A percentile compares a stretch with the other conserved stretches of the same genome.
These are phyloP conservation scores for Pseudonitzschia multiseries DNA, from an alignment of 108 stramenopile species.

Conservation along the genomic window DNA sequence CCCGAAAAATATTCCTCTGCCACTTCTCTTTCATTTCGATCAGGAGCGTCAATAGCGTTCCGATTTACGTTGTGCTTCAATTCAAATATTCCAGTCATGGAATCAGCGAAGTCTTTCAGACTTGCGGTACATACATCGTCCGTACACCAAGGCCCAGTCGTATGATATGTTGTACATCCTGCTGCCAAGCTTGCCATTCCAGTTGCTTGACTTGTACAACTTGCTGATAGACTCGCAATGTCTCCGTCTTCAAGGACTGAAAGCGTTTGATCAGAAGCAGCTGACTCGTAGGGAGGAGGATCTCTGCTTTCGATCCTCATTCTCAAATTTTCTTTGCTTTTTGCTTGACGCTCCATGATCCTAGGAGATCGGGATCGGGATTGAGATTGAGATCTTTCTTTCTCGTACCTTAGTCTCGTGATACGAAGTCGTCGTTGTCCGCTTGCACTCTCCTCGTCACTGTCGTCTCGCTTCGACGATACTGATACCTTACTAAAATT, in stretches of 20 bases:
- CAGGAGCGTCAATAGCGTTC: not conserved
- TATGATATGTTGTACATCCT: slow-evolving; percentile 17
- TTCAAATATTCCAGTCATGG: slow-evolving; percentile 44
- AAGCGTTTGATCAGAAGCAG: slow-evolving; percentile 15
- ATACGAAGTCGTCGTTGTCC: not conserved
- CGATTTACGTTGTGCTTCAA: slow-evolving; percentile 22
- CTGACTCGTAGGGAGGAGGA: not conserved
- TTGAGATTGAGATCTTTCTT: not conserved
- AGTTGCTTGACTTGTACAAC: slow-evolving; percentile 15
- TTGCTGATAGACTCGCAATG: slow-evolving; percentile 18
- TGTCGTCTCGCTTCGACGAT: not conserved
- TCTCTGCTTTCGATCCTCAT: not conserved
- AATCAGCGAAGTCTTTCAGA: slow-evolving; percentile 47
- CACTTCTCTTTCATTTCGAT: slow-evolving; percentile 8
- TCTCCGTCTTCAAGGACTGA: slow-evolving; percentile 33
- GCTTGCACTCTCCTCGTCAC: not conserved
- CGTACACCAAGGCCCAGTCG: slow-evolving; percentile 41
- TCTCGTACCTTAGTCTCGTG: not conserved
- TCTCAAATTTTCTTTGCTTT: not conserved
- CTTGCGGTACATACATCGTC: slow-evolving; percentile 45
- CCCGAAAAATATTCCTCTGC: slow-evolving; percentile 40
- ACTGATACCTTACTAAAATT: not conserved
- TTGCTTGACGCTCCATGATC: not conserved
- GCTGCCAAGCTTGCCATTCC: slow-evolving; percentile 24
- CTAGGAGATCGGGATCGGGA: slow-evolving; percentile 8